Evolutionary conservation across 2,329 filamentous ascomycete genomes (phyloP), one percentile per base, ranked within the genome.

Genomic region (Penicillium sp.): DNA sequence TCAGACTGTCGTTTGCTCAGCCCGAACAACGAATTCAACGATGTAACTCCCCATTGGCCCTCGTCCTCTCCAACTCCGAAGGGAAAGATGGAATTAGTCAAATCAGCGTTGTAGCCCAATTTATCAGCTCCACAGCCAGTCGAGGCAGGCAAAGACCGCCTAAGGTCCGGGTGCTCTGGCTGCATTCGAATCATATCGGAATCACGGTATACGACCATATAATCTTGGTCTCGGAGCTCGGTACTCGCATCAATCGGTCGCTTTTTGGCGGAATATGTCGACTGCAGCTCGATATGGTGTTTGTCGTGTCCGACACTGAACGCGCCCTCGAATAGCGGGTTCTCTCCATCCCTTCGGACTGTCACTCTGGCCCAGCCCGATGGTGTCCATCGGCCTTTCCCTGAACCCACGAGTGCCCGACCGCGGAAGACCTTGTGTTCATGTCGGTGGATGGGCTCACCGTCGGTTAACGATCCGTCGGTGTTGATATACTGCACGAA

Each of bases 201-300:
- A 69, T 97, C 92, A 61, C 92, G 85, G 82, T 90, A 97, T 1
- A 97, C 82, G 33, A 97, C 81, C 92, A 99, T 94, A 69, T 85
- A 88, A 58, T 96, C 89, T 29, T 86, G 82, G 4, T 77, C 80
- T 44, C 77, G 74, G 27, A 79, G 69, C 29, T 76, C 72, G 14
- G 90, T 71, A 25, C 82, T 77, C 2, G 92, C 90, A 70, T 99
- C 94, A 43, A 86, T 77, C 22, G 77, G 72, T 58, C 90, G 85
- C 68, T 84, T 88, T 44, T 90, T 92, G 61, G 84, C 81, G 69
- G 84, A 81, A 69, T 94, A 99, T 58, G 86, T 88, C 26, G 82
- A 82, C 59, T 83, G 84, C 26, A 90, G 85, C 68, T 95, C 89
- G 49, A 99, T 81, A 72, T 97, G 91, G 74, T 99, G 92, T 64